These are phyloP conservation scores for Dianthus caryophyllus DNA, from an alignment of 148 eudicot genomes.

Conservation along the genomic window DNA sequence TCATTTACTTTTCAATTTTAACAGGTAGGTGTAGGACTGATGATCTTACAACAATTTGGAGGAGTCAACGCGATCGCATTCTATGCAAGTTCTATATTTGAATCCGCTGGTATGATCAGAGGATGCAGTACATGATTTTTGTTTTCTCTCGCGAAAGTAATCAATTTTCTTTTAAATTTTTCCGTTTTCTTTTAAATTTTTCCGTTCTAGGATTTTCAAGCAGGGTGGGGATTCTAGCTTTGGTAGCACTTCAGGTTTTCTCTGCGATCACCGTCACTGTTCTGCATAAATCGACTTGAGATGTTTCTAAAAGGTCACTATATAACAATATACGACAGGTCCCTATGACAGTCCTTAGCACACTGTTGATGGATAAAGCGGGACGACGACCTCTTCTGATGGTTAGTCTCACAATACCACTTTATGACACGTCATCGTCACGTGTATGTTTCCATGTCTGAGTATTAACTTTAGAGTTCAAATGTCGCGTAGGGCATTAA, in stretches of 20 bases:
- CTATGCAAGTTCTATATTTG: slow-evolving; percentile 59
- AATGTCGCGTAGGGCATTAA: not conserved
- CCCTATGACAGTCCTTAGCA: slow-evolving; percentile 48
- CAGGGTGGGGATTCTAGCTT: slow-evolving; percentile 46
- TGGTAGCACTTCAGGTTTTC: slow-evolving; percentile 59
- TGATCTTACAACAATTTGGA: slow-evolving; percentile 70
- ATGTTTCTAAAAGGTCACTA: not conserved
- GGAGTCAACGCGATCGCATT: slow-evolving; percentile 58
- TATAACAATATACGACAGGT: slow-evolving; percentile 31
- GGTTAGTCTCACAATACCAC: slow-evolving; percentile 26
- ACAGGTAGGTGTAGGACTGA: slow-evolving; percentile 73
- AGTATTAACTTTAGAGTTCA: too few relatives aligned
- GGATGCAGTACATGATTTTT: not conserved
- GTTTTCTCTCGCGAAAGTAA: not conserved
- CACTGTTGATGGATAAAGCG: slow-evolving; percentile 50
- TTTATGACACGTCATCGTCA: not conserved
- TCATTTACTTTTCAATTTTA: not conserved
- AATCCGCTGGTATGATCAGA: slow-evolving; percentile 46
- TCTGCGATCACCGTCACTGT: slow-evolving; percentile 4
- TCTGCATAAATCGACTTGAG: not conserved
- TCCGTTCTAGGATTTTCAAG: slow-evolving; percentile 49
- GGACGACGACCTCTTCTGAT: slow-evolving; percentile 62
- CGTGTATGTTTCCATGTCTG: not conserved
- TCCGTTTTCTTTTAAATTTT: too few relatives aligned
- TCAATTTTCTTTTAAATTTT: not conserved